A percentile compares a stretch with the other conserved stretches of the same genome.
phyloP scores from a whole-genome alignment of 306 rosid species.

The Quercus ilex region DNA sequence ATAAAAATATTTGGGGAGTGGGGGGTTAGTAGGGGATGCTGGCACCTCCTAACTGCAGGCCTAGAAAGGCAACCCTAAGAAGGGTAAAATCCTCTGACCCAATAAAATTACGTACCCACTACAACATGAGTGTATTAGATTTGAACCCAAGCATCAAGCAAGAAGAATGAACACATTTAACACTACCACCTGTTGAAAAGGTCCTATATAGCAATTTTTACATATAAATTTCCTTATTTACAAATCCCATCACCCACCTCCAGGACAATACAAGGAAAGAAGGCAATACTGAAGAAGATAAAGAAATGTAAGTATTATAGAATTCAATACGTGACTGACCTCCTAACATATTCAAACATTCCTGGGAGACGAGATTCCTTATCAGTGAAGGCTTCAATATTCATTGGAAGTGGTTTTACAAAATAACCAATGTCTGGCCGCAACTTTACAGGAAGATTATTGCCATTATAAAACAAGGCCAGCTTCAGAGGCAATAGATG shows the following conservation, averaged over 20 bases:
- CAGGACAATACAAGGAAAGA: not conserved
- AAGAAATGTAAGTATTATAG: not conserved
- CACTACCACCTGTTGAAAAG: not conserved
- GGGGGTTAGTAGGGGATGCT: not conserved
- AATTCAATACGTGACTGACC: conserved; percentile 40
- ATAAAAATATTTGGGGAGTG: not conserved
- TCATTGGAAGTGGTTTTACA: conserved; percentile 66
- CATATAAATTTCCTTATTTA: not conserved
- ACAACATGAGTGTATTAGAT: not conserved
- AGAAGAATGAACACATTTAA: not conserved
- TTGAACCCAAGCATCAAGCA: not conserved
- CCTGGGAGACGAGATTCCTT: conserved; percentile 84
- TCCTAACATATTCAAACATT: conserved; percentile 89
- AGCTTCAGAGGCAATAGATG: conserved; percentile 89
- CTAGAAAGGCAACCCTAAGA: not conserved
- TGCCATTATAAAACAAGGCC: conserved; percentile 69
- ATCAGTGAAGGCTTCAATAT: conserved; percentile 51
- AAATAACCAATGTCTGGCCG: conserved; percentile 95
- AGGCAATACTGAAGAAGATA: not conserved
- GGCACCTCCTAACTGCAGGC: not conserved
- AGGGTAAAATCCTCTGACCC: not conserved
- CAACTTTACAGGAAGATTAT: conserved; percentile 62
- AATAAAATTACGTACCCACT: not conserved
- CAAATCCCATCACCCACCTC: not conserved
- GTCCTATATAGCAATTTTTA: not conserved